These are phyloP conservation scores for Trichophyton simii DNA, from an alignment of 2,329 filamentous ascomycete genomes.

Conservation along the genomic window DNA sequence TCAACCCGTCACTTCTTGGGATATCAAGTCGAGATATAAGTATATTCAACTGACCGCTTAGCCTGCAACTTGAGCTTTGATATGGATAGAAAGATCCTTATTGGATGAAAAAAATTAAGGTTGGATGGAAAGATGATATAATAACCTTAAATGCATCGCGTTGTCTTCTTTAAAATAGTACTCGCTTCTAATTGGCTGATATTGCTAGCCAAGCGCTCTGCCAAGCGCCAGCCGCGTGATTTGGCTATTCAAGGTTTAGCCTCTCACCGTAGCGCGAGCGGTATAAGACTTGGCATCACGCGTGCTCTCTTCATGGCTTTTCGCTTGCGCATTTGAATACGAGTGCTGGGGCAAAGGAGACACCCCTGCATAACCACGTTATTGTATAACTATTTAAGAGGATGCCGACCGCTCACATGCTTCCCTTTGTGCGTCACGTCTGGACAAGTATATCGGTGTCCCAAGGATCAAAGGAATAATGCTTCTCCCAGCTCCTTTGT, in stretches of 20 bases:
- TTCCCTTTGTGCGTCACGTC: neutral
- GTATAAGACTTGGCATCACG: neutral
- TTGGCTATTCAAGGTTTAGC: neutral
- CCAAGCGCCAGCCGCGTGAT: conserved; percentile 1
- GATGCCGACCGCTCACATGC: neutral
- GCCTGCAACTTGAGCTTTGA: too few species aligned
- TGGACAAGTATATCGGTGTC: neutral
- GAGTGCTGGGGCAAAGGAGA: neutral
- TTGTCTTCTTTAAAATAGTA: neutral
- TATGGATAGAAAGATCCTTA: too few species aligned
- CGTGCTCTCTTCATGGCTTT: neutral
- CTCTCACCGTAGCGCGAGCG: neutral
- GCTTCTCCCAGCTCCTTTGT: neutral
- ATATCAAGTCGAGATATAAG: too few species aligned
- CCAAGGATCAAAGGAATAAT: neutral
- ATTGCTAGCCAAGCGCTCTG: neutral
- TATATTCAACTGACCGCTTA: too few species aligned
- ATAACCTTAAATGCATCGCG: neutral
- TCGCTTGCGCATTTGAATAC: neutral
- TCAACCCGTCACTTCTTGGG: too few species aligned
- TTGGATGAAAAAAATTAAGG: neutral
- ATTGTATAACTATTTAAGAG: neutral
- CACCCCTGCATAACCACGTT: neutral
- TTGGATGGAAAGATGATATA: neutral
- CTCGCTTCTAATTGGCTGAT: neutral